Evolutionary conservation across 306 rosid genomes (phyloP).

Genomic region (Citrullus amarus): DNA sequence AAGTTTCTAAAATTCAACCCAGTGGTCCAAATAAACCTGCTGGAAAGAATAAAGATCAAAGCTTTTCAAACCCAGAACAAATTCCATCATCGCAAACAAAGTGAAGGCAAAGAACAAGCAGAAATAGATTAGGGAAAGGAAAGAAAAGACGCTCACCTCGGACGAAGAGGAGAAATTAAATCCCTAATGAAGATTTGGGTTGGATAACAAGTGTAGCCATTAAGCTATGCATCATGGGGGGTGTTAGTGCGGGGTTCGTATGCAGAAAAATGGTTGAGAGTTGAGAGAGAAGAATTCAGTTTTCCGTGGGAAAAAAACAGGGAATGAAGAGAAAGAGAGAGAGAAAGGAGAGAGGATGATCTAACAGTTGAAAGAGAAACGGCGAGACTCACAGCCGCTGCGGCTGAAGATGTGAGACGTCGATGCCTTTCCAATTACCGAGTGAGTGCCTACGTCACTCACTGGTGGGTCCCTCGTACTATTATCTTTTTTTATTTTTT

Average conservation of each 20-base stretch:
- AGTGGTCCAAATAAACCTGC: not conserved
- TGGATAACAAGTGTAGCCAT: not conserved
- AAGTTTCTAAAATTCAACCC: constrained; percentile 1
- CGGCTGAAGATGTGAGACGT: too few species aligned
- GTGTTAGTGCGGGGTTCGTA: not conserved
- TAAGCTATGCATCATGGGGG: not conserved
- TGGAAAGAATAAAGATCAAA: not conserved
- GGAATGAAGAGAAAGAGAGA: too few species aligned
- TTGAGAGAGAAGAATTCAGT: too few species aligned
- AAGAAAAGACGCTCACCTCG: not conserved
- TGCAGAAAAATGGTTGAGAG: not conserved
- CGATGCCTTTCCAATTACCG: too few species aligned
- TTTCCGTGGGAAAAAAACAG: too few species aligned
- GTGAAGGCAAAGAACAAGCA: not conserved
- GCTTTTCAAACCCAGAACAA: not conserved
- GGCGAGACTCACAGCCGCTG: not conserved
- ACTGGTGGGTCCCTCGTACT: too few species aligned
- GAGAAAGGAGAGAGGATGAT: too few species aligned
- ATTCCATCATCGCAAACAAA: not conserved
- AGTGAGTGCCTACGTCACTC: too few species aligned
- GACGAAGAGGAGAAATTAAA: not conserved
- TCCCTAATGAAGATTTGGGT: not conserved
- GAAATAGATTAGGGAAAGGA: not conserved
- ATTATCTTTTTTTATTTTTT: too few species aligned
- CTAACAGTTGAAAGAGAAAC: not conserved